Percentiles rank a stretch among this genome's conserved stretches.
Conservation (phyloP, 768 basidiomycete species). For the Trametes gibbosa region DNA sequence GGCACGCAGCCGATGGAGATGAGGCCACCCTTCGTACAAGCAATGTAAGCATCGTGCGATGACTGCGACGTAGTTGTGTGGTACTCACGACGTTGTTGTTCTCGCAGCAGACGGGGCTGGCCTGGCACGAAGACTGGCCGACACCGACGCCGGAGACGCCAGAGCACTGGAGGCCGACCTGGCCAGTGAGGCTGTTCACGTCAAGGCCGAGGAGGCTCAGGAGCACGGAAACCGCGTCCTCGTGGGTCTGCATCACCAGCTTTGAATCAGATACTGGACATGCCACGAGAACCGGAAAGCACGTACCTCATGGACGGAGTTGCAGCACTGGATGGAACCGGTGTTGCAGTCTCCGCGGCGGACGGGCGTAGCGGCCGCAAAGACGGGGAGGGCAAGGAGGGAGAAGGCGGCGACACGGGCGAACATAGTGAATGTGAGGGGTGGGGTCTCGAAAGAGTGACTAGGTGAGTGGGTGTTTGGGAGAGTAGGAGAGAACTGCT, state of each 20-base stretch:
- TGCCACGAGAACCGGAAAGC: not conserved
- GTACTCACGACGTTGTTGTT: conserved; percentile 26
- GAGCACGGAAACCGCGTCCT: conserved; percentile 10
- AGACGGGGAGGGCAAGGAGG: conserved; percentile 15
- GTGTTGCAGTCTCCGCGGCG: conserved; percentile 18
- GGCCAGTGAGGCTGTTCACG: conserved; percentile 14
- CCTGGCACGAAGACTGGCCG: conserved; percentile 14
- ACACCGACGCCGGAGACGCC: conserved; percentile 22
- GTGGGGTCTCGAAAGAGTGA: conserved; percentile 11
- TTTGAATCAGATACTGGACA: not conserved
- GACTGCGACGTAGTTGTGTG: no score
- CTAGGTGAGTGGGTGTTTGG: conserved; percentile 11
- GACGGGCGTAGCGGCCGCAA: conserved; percentile 14
- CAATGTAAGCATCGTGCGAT: no score
- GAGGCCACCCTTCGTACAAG: conserved; percentile 6
- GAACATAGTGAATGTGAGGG: conserved; percentile 16
- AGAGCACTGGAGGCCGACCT: conserved; percentile 26
- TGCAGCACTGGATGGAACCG: conserved; percentile 17
- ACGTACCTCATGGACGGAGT: conserved; percentile 12
- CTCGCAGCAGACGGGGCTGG: conserved; percentile 25
- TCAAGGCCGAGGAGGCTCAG: conserved; percentile 25
- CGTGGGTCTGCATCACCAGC: not conserved
- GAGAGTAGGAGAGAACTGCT: not conserved
- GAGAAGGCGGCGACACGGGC: conserved; percentile 15
- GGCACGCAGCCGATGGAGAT: conserved; percentile 19